A percentile compares a stretch with the other conserved stretches of the same genome.
These are phyloP conservation scores for Sphagnum fallax DNA, from an alignment of 228 moss, liverwort and hornwort species.

Conservation along the genomic window DNA sequence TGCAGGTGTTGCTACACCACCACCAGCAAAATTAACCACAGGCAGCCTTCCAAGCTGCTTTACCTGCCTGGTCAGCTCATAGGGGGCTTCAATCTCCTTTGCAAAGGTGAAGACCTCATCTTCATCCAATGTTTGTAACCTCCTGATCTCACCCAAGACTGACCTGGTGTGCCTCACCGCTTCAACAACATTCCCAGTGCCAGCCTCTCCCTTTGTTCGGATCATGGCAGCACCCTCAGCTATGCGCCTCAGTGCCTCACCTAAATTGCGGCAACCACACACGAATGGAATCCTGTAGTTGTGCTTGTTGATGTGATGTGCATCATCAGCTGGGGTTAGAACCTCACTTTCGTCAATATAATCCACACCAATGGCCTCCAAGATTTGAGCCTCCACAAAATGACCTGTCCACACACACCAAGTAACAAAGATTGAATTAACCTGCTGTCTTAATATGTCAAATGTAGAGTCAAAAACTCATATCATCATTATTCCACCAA, in stretches of 20 bases:
- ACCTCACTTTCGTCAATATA: conserved; percentile 10
- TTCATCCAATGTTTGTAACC: conserved; percentile 5
- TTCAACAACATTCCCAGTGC: conserved; percentile 5
- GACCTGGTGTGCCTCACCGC: conserved; percentile 7
- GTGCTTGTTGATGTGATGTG: conserved; percentile 10
- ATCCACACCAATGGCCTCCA: conserved; percentile 8
- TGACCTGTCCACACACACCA: not conserved
- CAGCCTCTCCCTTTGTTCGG: conserved; percentile 7
- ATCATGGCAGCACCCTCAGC: conserved; percentile 7
- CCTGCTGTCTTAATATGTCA: too few species aligned
- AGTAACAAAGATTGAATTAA: too few species aligned
- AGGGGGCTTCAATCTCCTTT: conserved; percentile 4
- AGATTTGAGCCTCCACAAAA: conserved; percentile 10
- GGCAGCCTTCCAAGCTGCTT: conserved; percentile 7
- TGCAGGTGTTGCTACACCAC: conserved; percentile 4
- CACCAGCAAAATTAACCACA: conserved; percentile 4
- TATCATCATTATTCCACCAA: too few species aligned
- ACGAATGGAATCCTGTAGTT: conserved; percentile 6
- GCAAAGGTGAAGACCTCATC: conserved; percentile 5
- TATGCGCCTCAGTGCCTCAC: conserved; percentile 5
- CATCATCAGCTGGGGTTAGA: conserved; percentile 6
- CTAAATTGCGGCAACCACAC: conserved; percentile 7
- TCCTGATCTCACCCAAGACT: conserved; percentile 9
- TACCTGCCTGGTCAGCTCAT: conserved; percentile 5
- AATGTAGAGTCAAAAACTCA: too few species aligned